phyloP scores from a whole-genome alignment of 2,329 filamentous ascomycete species.

The Pyrenochaeta sp. region DNA sequence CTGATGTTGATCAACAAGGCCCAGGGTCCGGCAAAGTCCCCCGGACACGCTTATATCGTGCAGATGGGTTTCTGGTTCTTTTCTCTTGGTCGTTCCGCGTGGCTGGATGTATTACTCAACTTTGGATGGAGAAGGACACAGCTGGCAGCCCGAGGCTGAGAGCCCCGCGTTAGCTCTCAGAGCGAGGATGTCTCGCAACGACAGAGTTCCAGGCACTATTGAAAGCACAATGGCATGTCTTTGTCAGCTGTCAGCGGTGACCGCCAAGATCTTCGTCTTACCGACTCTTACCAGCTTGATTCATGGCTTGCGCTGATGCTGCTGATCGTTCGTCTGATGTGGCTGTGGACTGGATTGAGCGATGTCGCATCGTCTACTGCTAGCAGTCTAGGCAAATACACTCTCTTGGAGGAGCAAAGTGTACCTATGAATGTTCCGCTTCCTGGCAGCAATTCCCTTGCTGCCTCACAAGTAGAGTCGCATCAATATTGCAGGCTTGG shows the following conservation, averaged over 20 bases:
- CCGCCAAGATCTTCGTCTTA: not conserved
- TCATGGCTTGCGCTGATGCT: not conserved
- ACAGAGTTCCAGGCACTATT: not conserved
- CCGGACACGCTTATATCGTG: not conserved
- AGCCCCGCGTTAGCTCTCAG: slow-evolving; percentile 8
- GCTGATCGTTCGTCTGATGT: not conserved
- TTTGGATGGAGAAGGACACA: not conserved
- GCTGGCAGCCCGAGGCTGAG: not conserved
- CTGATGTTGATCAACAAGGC: not conserved
- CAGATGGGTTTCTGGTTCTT: not conserved
- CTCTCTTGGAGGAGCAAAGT: too few relatives aligned
- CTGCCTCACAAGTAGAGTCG: too few relatives aligned
- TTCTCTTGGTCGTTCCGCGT: not conserved
- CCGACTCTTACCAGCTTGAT: not conserved
- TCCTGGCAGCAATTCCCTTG: too few relatives aligned
- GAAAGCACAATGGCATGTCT: not conserved
- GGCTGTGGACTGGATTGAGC: too few relatives aligned
- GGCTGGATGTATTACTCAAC: not conserved
- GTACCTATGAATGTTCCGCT: too few relatives aligned
- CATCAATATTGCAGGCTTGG: too few relatives aligned
- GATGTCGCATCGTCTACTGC: too few relatives aligned
- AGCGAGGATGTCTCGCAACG: not conserved
- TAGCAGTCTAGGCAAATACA: too few relatives aligned
- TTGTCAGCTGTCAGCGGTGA: slow-evolving; percentile 13
- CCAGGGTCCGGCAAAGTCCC: not conserved